These are phyloP conservation scores for Gossypium sturtianum DNA, from an alignment of 345 rosid species.

Conservation along the genomic window DNA sequence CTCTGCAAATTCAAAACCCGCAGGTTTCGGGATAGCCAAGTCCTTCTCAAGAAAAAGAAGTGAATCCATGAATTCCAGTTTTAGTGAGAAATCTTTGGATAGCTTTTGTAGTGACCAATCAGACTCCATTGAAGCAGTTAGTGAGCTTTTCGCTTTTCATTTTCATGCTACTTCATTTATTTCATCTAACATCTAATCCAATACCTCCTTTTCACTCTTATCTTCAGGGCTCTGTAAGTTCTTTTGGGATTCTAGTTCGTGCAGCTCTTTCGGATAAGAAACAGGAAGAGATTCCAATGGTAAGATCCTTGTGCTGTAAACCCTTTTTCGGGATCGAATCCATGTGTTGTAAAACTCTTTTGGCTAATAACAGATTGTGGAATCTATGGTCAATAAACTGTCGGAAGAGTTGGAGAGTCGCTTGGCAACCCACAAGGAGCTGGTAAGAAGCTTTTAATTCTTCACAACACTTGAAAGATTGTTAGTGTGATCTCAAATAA, in stretches of 20 bases:
- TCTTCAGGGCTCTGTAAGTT: slow-evolving; percentile 40
- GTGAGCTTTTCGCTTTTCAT: slow-evolving; percentile 25
- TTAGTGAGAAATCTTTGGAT: slow-evolving; percentile 40
- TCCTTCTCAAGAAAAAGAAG: slow-evolving; percentile 36
- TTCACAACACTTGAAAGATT: not conserved
- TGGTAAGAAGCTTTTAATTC: slow-evolving; percentile 34
- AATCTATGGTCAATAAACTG: slow-evolving; percentile 68
- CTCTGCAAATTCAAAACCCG: slow-evolving; percentile 45
- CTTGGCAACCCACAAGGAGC: slow-evolving; percentile 46
- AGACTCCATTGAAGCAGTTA: slow-evolving; percentile 58
- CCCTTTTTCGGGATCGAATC: not conserved
- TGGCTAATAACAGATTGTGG: slow-evolving; percentile 51
- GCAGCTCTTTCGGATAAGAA: slow-evolving; percentile 63
- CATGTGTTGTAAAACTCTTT: not conserved
- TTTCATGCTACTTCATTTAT: not conserved
- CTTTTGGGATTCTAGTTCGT: slow-evolving; percentile 55
- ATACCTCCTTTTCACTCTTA: not conserved
- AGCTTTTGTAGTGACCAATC: slow-evolving; percentile 26
- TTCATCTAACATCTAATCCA: not conserved
- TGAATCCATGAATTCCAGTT: slow-evolving; percentile 57
- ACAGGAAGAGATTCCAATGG: slow-evolving; percentile 70
- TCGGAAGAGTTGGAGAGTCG: slow-evolving; percentile 76
- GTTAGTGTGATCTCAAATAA: not conserved
- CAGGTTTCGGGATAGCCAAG: slow-evolving; percentile 16
- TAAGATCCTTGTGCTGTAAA: slow-evolving; percentile 24